Percentiles rank a stretch among this genome's conserved stretches.
These are phyloP conservation scores for Drosera spatulata DNA, from an alignment of 179 eudicot genomes.

Conservation along the genomic window DNA sequence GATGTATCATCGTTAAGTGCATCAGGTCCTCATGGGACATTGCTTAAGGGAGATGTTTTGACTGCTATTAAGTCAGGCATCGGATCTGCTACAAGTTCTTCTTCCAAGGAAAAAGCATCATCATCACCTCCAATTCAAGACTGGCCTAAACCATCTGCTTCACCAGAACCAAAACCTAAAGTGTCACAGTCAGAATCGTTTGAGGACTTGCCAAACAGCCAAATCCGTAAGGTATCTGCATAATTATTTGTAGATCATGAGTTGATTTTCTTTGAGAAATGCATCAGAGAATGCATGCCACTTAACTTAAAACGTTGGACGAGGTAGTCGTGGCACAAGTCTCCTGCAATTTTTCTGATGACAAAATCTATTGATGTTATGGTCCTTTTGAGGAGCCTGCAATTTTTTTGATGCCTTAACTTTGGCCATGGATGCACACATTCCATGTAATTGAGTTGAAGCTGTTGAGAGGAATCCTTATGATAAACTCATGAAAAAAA, in stretches of 20 bases:
- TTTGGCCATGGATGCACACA: too few relatives aligned
- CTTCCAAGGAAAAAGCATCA: conserved; percentile 26
- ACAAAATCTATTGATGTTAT: too few relatives aligned
- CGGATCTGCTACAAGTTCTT: conserved; percentile 34
- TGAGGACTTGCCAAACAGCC: conserved; percentile 83
- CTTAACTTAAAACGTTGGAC: too few relatives aligned
- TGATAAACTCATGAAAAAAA: too few relatives aligned
- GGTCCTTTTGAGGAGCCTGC: too few relatives aligned
- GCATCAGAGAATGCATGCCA: too few relatives aligned
- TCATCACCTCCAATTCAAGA: conserved; percentile 27
- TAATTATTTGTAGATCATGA: not conserved
- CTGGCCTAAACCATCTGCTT: conserved; percentile 18
- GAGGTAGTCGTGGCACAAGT: too few relatives aligned
- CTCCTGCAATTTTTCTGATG: too few relatives aligned
- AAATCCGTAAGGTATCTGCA: conserved; percentile 79
- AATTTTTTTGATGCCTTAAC: too few relatives aligned
- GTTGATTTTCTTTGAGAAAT: too few relatives aligned
- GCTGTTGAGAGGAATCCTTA: too few relatives aligned
- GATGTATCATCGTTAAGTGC: conserved; percentile 63
- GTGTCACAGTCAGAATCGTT: conserved; percentile 29
- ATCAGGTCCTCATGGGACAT: conserved; percentile 95
- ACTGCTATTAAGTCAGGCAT: conserved; percentile 71
- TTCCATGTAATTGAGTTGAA: too few relatives aligned
- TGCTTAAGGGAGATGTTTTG: conserved; percentile 89
- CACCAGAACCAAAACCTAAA: conserved; percentile 24